Evolutionary conservation across 345 rosid species (phyloP).

Genomic region (Eucalyptus erythrocorys): DNA sequence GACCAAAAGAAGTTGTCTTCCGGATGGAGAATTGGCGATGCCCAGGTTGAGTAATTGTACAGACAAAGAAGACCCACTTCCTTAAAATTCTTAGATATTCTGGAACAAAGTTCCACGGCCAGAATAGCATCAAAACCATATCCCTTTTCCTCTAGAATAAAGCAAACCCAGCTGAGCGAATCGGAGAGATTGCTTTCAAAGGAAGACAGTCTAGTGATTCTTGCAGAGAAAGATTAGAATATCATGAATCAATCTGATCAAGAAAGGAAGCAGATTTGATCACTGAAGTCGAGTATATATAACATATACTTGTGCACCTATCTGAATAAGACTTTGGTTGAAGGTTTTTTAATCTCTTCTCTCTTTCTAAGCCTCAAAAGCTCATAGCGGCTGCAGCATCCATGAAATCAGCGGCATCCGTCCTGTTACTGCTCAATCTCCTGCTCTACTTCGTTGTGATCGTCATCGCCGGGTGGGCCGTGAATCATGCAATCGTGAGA

Average conservation of each 20-base stretch:
- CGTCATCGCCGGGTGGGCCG: slow-evolving; percentile 61
- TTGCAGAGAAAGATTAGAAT: not conserved
- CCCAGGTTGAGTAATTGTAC: not conserved
- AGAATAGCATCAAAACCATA: not conserved
- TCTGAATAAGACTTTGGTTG: not conserved
- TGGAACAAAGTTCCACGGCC: not conserved
- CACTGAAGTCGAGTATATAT: not conserved
- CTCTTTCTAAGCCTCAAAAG: not conserved
- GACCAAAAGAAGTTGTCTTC: slow-evolving; percentile 8
- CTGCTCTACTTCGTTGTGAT: slow-evolving; percentile 54
- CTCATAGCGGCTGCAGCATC: slow-evolving; percentile 48
- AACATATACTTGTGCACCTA: not conserved
- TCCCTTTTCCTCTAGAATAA: slow-evolving; percentile 11
- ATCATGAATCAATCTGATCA: not conserved
- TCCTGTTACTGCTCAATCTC: slow-evolving; percentile 59
- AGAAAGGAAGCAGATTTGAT: not conserved
- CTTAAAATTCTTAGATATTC: not conserved
- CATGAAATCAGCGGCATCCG: slow-evolving; percentile 49
- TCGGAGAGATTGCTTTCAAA: slow-evolving; percentile 29
- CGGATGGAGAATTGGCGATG: not conserved
- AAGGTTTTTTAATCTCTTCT: not conserved
- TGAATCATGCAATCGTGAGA: slow-evolving; percentile 55
- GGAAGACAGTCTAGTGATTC: slow-evolving; percentile 14
- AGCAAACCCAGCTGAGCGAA: slow-evolving; percentile 18
- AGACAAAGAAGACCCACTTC: not conserved